These are phyloP conservation scores for Pistacia atlantica DNA, from an alignment of 345 rosid genomes.

Conservation along the genomic window DNA sequence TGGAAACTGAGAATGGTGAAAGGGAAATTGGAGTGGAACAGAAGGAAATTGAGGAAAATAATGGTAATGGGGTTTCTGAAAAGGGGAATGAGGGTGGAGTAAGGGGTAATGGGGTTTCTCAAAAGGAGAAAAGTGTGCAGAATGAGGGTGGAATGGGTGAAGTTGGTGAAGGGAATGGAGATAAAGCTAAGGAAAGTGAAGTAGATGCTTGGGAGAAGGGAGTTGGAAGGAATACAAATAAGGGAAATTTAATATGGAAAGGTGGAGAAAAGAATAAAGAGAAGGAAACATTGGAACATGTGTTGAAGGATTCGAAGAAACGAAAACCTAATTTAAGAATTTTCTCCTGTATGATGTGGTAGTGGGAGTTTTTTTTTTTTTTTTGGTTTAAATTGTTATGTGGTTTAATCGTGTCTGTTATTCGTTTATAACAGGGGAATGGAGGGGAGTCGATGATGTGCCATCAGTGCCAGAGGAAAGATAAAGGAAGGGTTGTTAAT, in stretches of 20 bases:
- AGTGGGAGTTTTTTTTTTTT: too few species aligned
- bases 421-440: not conserved
- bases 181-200: not conserved
- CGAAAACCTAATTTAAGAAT: not conserved
- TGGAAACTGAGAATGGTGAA: not conserved
- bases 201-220: too few species aligned
- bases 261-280: not conserved
- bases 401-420: not conserved
- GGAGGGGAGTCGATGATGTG: conserved; percentile 33
- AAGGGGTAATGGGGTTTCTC: not conserved
- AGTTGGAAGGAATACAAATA: too few species aligned
- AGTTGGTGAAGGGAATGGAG: not conserved
- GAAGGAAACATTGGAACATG: not conserved
- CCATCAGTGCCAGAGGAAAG: conserved; percentile 68
- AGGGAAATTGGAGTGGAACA: not conserved
- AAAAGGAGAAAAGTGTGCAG: not conserved
- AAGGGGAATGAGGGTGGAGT: not conserved
- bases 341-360: not conserved
- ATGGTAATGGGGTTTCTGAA: not conserved
- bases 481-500: conserved; percentile 48
- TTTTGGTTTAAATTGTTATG: not conserved
- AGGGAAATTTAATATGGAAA: not conserved
- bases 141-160: not conserved
- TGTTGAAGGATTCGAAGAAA: not conserved
- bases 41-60: not conserved